Conservation (phyloP, 495 filamentous ascomycete genomes). For the Aspergillus saccharolyticus region DNA sequence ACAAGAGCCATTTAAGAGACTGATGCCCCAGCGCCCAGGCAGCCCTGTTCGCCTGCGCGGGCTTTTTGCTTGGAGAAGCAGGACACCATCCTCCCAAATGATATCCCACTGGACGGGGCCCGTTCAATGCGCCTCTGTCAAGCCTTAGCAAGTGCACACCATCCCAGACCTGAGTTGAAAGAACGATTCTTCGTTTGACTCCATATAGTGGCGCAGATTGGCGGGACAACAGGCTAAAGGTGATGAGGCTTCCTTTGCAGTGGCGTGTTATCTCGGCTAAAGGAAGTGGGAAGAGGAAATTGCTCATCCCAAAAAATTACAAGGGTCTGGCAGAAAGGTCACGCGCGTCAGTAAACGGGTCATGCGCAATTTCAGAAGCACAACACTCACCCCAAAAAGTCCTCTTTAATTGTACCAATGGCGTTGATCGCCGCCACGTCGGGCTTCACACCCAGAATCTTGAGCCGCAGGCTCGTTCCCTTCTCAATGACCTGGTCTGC, state of each 20-base stretch:
- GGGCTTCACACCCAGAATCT: conserved; percentile 84
- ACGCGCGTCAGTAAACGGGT: conserved; percentile 6
- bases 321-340: conserved; percentile 28
- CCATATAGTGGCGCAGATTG: not conserved
- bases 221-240: not conserved
- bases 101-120: not conserved
- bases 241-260: not conserved
- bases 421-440: conserved; percentile 93
- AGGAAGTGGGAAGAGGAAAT: not conserved
- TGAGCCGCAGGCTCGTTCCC: conserved; percentile 85
- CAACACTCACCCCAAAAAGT: conserved; percentile 47
- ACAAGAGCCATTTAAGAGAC: not conserved
- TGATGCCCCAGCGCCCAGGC: not conserved
- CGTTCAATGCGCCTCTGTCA: not conserved
- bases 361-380: not conserved
- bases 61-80: conserved; percentile 1
- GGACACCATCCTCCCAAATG: not conserved
- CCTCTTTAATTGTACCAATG: conserved; percentile 95
- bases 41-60: conserved; percentile 8
- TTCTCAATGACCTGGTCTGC: conserved; percentile 92
- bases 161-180: not conserved
- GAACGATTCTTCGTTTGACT: not conserved
- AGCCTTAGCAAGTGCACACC: not conserved
- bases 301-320: conserved; percentile 19
- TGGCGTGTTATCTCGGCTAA: conserved; percentile 11